phyloP scores from a whole-genome alignment of 2,329 filamentous ascomycete species.

The Fusarium temperatum region DNA sequence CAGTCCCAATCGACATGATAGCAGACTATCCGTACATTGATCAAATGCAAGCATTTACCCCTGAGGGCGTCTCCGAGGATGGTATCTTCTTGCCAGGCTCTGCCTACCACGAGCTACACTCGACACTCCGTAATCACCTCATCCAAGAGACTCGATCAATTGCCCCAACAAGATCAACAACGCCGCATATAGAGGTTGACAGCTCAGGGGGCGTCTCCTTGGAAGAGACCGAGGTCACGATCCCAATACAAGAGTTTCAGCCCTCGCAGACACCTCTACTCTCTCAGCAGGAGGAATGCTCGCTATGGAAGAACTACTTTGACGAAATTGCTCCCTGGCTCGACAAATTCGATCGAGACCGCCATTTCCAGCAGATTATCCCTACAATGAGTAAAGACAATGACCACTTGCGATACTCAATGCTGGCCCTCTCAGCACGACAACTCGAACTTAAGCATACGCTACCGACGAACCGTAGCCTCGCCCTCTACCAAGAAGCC shows the following conservation, averaged over 20 bases:
- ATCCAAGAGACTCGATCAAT: conserved; percentile 55
- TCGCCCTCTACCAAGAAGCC: conserved; percentile 60
- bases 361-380: conserved; percentile 58
- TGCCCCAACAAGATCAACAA: conserved; percentile 45
- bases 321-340: conserved; percentile 56
- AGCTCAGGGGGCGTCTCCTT: not conserved
- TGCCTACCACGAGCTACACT: conserved; percentile 57
- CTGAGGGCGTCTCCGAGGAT: conserved; percentile 47
- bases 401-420: conserved; percentile 57
- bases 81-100: conserved; percentile 59
- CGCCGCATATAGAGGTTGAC: conserved; percentile 32
- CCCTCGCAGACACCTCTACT: conserved; percentile 26
- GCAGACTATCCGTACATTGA: conserved; percentile 40
- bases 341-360: conserved; percentile 62
- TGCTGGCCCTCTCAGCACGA: conserved; percentile 61
- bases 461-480: conserved; percentile 50
- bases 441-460: conserved; percentile 57
- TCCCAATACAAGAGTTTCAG: conserved; percentile 32
- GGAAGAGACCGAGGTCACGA: conserved; percentile 14
- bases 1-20: conserved; percentile 25
- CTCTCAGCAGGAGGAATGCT: conserved; percentile 45
- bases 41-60: conserved; percentile 44
- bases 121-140: conserved; percentile 55
- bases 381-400: conserved; percentile 56
- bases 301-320: conserved; percentile 54